These are phyloP conservation scores for Epithemia pelagica DNA, from an alignment of 108 stramenopile species.

Conservation along the genomic window DNA sequence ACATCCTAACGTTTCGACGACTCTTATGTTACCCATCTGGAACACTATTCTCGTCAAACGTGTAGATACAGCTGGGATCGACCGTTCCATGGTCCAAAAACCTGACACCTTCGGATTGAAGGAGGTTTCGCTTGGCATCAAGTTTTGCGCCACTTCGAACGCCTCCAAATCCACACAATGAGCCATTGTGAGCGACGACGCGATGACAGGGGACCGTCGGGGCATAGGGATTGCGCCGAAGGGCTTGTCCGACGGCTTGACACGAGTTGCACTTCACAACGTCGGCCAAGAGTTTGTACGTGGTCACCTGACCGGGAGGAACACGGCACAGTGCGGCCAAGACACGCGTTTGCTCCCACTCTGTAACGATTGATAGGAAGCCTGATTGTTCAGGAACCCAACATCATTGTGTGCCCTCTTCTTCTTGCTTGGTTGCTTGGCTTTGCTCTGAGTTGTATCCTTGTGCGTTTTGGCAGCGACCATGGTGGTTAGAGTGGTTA, in stretches of 20 bases:
- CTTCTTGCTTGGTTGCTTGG: no score
- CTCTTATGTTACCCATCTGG: no score
- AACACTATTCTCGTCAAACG: not conserved
- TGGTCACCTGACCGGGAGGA: constrained; percentile 18
- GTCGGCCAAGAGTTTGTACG: constrained; percentile 16
- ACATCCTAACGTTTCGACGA: no score
- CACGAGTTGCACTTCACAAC: constrained; percentile 13
- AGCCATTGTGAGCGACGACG: constrained; percentile 14
- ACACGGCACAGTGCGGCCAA: constrained; percentile 14
- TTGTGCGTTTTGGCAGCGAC: no score
- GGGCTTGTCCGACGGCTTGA: constrained; percentile 32
- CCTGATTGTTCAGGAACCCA: no score
- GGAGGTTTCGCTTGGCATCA: constrained; percentile 12
- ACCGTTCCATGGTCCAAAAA: constrained; percentile 16
- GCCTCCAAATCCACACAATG: constrained; percentile 25
- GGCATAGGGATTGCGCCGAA: constrained; percentile 30
- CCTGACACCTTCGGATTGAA: constrained; percentile 22
- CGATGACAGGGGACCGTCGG: constrained; percentile 36
- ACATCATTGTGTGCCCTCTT: no score
- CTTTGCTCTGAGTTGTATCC: no score
- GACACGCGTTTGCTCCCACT: no score
- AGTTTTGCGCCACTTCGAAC: constrained; percentile 10
- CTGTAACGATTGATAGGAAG: no score
- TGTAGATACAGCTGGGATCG: not conserved
- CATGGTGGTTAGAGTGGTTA: no score